phyloP scores from a whole-genome alignment of 768 basidiomycete species.

The Pleurotus platypus region DNA sequence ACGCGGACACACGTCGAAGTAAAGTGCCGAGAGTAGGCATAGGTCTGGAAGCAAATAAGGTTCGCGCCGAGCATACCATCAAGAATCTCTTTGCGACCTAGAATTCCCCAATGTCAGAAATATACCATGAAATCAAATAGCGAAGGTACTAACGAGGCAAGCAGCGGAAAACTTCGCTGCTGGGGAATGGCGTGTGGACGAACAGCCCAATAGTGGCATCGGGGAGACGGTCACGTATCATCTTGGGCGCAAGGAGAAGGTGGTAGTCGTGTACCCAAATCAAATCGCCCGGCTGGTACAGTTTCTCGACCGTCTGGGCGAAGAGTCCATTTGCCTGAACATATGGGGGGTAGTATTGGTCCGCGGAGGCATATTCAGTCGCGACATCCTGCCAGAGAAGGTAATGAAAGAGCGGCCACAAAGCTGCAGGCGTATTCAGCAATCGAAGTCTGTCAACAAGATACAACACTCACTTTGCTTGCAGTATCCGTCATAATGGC shows the following conservation, averaged over 20 bases:
- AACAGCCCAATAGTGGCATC: conserved; percentile 84
- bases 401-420: conserved; percentile 99
- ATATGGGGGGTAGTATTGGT: conserved; percentile 79
- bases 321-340: conserved; percentile 82
- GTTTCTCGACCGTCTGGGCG: conserved; percentile 37
- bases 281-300: conserved; percentile 67
- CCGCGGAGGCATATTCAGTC: conserved; percentile 83
- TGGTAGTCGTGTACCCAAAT: conserved; percentile 98
- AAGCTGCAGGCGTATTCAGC: conserved; percentile 41
- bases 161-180: conserved; percentile 93
- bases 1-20: conserved; percentile 93
- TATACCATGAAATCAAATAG: not conserved
- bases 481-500: conserved; percentile 97
- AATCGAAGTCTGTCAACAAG: not conserved
- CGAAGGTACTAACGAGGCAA: conserved; percentile 66
- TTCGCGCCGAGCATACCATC: conserved; percentile 98
- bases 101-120: not conserved
- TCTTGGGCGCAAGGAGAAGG: conserved; percentile 82
- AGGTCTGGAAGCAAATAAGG: conserved; percentile 95
- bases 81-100: conserved; percentile 86
- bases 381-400: conserved; percentile 97
- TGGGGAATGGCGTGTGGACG: conserved; percentile 97
- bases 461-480: conserved; percentile 74
- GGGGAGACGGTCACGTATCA: conserved; percentile 70
- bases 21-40: conserved; percentile 95